A percentile compares a stretch with the other conserved stretches of the same genome.
Evolutionary conservation across 179 eudicot species (phyloP).

Genomic region (Heliamphora pulchella): DNA sequence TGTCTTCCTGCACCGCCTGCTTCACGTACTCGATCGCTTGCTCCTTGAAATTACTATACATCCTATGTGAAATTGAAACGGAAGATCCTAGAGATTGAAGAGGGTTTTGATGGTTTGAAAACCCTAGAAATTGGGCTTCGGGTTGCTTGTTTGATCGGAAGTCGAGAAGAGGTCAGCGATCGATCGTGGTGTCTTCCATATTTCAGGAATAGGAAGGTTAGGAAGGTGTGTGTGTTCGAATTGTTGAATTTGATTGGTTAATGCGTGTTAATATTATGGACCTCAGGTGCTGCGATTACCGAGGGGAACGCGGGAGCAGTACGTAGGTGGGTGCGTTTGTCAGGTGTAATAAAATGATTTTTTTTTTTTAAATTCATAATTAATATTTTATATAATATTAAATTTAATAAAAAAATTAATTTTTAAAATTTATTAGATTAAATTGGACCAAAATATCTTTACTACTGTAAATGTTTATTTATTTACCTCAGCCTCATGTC

Average conservation of each 20-base stretch:
- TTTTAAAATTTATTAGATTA: too few species aligned
- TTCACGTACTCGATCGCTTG: slow-evolving; percentile 96
- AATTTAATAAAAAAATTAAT: too few species aligned
- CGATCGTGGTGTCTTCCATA: not conserved
- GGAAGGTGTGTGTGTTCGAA: not conserved
- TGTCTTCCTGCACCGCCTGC: slow-evolving; percentile 88
- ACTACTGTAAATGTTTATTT: too few species aligned
- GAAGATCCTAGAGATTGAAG: not conserved
- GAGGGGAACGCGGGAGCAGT: not conserved
- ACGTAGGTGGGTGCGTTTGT: not conserved
- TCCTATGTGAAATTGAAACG: slow-evolving; percentile 14
- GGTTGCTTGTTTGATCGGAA: not conserved
- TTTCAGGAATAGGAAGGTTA: not conserved
- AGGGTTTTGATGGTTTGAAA: not conserved
- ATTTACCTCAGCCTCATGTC: too few species aligned
- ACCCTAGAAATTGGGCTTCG: slow-evolving; percentile 10
- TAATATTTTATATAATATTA: too few species aligned
- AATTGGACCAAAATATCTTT: too few species aligned
- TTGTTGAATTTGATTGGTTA: not conserved
- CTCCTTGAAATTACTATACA: slow-evolving; percentile 98
- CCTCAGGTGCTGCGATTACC: too few species aligned
- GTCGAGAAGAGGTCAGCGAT: not conserved
- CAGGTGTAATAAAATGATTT: not conserved
- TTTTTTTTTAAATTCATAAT: too few species aligned
- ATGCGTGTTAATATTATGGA: too few species aligned